These are phyloP conservation scores for Scedosporium aurantiacum DNA, from an alignment of 2,329 filamentous ascomycete genomes.

Conservation along the genomic window DNA sequence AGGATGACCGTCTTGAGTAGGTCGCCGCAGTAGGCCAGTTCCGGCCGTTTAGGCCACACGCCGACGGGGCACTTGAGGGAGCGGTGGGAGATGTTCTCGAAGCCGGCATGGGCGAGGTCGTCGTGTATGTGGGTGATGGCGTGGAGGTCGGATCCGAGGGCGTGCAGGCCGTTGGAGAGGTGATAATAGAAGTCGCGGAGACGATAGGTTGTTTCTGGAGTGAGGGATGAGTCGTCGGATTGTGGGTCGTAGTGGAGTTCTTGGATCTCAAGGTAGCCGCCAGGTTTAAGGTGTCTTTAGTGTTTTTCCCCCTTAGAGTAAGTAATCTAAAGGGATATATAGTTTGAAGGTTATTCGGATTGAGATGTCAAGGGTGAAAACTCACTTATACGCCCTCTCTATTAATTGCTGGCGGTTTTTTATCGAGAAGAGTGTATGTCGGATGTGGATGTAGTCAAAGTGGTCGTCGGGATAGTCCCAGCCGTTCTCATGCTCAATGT, in stretches of 20 bases:
- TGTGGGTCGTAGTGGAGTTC: conserved; percentile 30
- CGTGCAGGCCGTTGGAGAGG: conserved; percentile 27
- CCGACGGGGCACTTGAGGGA: conserved; percentile 37
- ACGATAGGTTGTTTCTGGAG: conserved; percentile 28
- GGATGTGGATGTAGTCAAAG: conserved; percentile 39
- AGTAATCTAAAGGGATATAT: no score
- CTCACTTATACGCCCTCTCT: conserved; percentile 30
- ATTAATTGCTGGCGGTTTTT: conserved; percentile 29
- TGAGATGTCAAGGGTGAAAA: background rate
- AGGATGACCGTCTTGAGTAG: conserved; percentile 31
- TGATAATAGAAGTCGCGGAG: conserved; percentile 34
- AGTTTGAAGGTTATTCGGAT: background rate
- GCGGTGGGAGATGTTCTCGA: conserved; percentile 27
- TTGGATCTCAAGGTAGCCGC: conserved; percentile 38
- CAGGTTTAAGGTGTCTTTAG: conserved; percentile 36
- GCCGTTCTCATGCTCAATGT: conserved; percentile 38
- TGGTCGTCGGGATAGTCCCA: conserved; percentile 34
- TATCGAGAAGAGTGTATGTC: conserved; percentile 34
- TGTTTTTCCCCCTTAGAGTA: background rate
- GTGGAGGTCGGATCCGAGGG: conserved; percentile 30
- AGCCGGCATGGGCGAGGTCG: conserved; percentile 29
- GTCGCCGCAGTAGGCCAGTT: conserved; percentile 32
- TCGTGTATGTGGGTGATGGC: conserved; percentile 24
- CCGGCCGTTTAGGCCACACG: conserved; percentile 31
- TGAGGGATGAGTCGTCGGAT: conserved; percentile 34